These are phyloP conservation scores for Pseudomassariella vexata DNA, from an alignment of 2,329 filamentous ascomycete species.

Conservation along the genomic window DNA sequence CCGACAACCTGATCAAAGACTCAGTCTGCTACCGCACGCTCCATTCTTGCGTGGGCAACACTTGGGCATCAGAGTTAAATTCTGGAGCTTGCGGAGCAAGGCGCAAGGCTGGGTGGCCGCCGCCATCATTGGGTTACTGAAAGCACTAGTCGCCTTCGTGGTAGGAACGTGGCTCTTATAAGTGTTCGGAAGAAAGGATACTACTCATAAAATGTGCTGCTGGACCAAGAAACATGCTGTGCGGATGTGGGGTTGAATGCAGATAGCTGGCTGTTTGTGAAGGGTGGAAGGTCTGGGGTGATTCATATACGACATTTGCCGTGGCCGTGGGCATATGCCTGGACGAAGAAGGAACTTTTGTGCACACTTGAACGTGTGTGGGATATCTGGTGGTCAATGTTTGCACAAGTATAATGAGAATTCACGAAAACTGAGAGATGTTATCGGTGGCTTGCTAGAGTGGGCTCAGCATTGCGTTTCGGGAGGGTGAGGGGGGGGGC, in stretches of 20 bases:
- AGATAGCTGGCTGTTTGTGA: conserved; percentile 20
- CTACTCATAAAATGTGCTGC: conserved; percentile 37
- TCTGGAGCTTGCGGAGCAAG: conserved; percentile 40
- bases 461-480: conserved; percentile 54
- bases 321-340: conserved; percentile 55
- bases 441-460: conserved; percentile 51
- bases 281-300: conserved; percentile 40
- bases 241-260: conserved; percentile 16
- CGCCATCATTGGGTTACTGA: conserved; percentile 45
- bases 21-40: conserved; percentile 44
- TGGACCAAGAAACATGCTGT: conserved; percentile 46
- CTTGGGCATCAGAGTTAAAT: conserved; percentile 19
- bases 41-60: conserved; percentile 24
- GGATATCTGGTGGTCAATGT: conserved; percentile 45
- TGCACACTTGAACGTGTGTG: conserved; percentile 54
- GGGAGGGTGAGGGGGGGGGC: too few species aligned
- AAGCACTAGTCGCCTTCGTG: conserved; percentile 47
- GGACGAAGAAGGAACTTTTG: conserved; percentile 57
- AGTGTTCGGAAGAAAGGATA: conserved; percentile 54
- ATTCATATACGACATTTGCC: conserved; percentile 50
- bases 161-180: conserved; percentile 50
- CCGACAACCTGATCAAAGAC: conserved; percentile 55
- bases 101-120: conserved; percentile 51
- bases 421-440: conserved; percentile 51
- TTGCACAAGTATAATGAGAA: conserved; percentile 54